Percentiles rank a stretch among this genome's conserved stretches.
phyloP scores from a whole-genome alignment of 129 eudicot genomes.

The Rutidosis leptorrhynchoides region DNA sequence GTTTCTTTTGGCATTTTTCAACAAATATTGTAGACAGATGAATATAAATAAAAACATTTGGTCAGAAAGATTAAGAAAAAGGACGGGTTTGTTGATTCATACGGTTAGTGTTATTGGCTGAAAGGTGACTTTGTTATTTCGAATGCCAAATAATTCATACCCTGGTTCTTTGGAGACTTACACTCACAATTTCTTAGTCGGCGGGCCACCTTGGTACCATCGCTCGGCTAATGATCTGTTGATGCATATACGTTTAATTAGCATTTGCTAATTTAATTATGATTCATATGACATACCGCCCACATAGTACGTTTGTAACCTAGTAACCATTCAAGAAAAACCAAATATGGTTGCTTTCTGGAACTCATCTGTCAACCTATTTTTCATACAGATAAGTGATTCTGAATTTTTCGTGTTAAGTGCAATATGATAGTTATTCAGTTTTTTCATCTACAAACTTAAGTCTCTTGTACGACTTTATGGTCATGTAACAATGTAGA shows the following conservation, averaged over 20 bases:
- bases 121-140: background rate
- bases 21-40: background rate
- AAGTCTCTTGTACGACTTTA: too few relatives aligned
- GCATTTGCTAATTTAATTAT: background rate
- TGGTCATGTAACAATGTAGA: background rate
- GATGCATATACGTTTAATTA: background rate
- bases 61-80: background rate
- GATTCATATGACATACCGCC: background rate
- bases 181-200: background rate
- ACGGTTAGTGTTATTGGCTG: background rate
- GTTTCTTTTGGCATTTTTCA: background rate
- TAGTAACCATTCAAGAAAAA: background rate
- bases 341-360: background rate
- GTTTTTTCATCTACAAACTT: background rate
- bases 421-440: too few relatives aligned
- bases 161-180: too few relatives aligned
- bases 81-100: background rate
- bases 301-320: background rate
- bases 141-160: background rate
- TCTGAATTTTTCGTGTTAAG: background rate
- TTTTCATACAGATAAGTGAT: background rate
- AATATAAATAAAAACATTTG: background rate
- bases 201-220: too few relatives aligned
- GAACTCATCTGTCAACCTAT: background rate
- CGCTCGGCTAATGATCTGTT: too few relatives aligned